Evolutionary conservation across 2,329 filamentous ascomycete genomes (phyloP), one percentile per base, ranked within the genome.

Genomic region (Cordyceps pruinosa): DNA sequence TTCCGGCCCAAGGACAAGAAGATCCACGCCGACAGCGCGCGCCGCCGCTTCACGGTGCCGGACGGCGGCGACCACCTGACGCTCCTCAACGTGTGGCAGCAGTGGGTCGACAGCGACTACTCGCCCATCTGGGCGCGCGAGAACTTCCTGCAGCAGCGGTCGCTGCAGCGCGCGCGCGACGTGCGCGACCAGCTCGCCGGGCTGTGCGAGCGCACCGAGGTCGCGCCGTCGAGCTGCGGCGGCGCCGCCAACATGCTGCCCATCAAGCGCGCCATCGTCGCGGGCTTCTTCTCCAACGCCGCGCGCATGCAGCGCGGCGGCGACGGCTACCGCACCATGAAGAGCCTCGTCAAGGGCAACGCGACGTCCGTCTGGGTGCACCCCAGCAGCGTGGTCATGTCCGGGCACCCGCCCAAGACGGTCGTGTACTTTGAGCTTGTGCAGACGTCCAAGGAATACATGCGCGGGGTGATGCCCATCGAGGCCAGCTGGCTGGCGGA

Each of bases 1-100:
- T 96, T 95, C 79, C 82, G 91, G 0, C 92, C 94, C 21, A 96
- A 97, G 69, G 92, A 99, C 74, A 97, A 97, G 77, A 96, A 96
- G 70, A 87, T 97, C 28, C 90, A 97, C 66, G 94, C 94, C 13
- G 93, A 99, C 70, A 90, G 88, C 60, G 94, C 94, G 0, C 85
- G 91, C 15, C 87, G 88, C 35, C 84, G 93, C 2, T 97, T 97
- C 73, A 96, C 90, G 0, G 78, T 93, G 68, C 90, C 90, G 65
- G 91, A 95, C 60, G 92, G 92, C 35, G 94, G 94, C 42, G 94
- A 99, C 68, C 89, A 96, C 65, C 70, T 94, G 5, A 91, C 90
- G 0, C 81, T 96, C 1, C 83, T 97, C 48, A 96, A 96, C 66
- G 87, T 99, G 64, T 99, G 87, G 85, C 93, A 94, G 65, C 89